A percentile compares a stretch with the other conserved stretches of the same genome.
phyloP scores from a whole-genome alignment of 176 grass and related monocot genomes.

The maize (Zea mays) region Zm-B73-REFERENCE-NAM-5.0 NC_050099.1:178940001-178940500 shows the following conservation, averaged over 20 bases:
- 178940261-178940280: slow-evolving; percentile 80
- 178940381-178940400: slow-evolving; percentile 69
- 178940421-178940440: slow-evolving; percentile 60
- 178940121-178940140: slow-evolving; percentile 66
- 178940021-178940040: slow-evolving; percentile 60
- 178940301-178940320: slow-evolving; percentile 66
- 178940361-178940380: slow-evolving; percentile 67
- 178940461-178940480: slow-evolving; percentile 55
- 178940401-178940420: slow-evolving; percentile 67
- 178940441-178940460: slow-evolving; percentile 59
- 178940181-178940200: slow-evolving; percentile 60
- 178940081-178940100: slow-evolving; percentile 66
- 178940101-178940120: slow-evolving; percentile 64
- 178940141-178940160: slow-evolving; percentile 64
- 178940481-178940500: slow-evolving; percentile 67
- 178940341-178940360: slow-evolving; percentile 85
- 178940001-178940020: slow-evolving; percentile 65
- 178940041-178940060: slow-evolving; percentile 82
- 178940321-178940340: slow-evolving; percentile 71
- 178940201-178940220: slow-evolving; percentile 62
- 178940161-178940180: slow-evolving; percentile 67
- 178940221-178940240: slow-evolving; percentile 1
- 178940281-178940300: slow-evolving; percentile 75
- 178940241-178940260: slow-evolving; percentile 85
- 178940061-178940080: slow-evolving; percentile 59